These are phyloP conservation scores for Cyanodermella asteris DNA, from an alignment of 2,329 filamentous ascomycete species.

Conservation along the genomic window DNA sequence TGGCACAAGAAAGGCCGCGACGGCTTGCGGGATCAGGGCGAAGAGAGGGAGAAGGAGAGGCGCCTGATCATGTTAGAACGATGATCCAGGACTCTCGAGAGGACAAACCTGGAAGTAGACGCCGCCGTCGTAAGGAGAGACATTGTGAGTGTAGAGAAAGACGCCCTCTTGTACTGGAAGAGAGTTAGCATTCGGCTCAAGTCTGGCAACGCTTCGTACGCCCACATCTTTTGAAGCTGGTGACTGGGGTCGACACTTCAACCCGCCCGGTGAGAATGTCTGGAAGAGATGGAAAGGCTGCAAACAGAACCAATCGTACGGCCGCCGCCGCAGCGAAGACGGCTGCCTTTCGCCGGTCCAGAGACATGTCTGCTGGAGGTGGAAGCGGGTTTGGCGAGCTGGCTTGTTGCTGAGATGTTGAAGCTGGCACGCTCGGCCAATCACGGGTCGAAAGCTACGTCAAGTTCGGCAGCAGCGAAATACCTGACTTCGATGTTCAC, in stretches of 20 bases:
- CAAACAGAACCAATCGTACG: constrained; percentile 59
- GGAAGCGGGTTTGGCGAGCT: too few relatives aligned
- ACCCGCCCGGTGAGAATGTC: constrained; percentile 74
- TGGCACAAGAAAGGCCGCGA: constrained; percentile 51
- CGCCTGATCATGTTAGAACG: constrained; percentile 44
- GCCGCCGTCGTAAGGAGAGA: constrained; percentile 91
- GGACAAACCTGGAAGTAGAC: constrained; percentile 42
- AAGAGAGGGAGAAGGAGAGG: constrained; percentile 82
- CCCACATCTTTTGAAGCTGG: constrained; percentile 91
- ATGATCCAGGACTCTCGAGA: constrained; percentile 2
- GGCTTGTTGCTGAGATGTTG: too few relatives aligned
- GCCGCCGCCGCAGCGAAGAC: constrained; percentile 58
- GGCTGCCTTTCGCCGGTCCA: constrained; percentile 37
- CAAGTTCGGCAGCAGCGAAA: too few relatives aligned
- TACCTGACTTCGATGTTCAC: too few relatives aligned
- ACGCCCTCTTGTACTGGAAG: constrained; percentile 73
- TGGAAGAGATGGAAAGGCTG: constrained; percentile 61
- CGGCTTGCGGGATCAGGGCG: constrained; percentile 53
- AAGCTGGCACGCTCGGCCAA: too few relatives aligned
- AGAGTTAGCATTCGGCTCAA: constrained; percentile 5
- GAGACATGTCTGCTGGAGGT: constrained; percentile 21
- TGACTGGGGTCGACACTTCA: constrained; percentile 90
- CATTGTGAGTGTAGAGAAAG: constrained; percentile 87
- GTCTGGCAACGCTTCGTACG: constrained; percentile 4
- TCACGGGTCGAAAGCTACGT: too few relatives aligned